phyloP scores from a whole-genome alignment of 2,329 filamentous ascomycete species.

The Stylonectria norvegica region DNA sequence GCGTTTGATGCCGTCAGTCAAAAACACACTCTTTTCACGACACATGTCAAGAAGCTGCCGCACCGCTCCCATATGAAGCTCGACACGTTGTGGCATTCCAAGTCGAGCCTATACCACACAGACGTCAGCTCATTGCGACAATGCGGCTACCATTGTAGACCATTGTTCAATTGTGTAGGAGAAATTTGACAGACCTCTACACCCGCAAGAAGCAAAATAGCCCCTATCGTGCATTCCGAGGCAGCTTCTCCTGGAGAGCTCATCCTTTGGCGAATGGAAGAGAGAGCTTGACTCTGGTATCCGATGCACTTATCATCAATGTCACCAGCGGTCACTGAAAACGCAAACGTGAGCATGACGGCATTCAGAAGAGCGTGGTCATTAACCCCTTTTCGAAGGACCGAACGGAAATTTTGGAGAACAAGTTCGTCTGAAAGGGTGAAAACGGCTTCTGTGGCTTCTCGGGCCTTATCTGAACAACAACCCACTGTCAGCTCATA shows the following conservation, averaged over 20 bases:
- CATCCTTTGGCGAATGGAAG: slow-evolving; percentile 34
- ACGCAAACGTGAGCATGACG: slow-evolving; percentile 37
- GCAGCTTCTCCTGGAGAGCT: slow-evolving; percentile 21
- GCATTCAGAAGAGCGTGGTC: slow-evolving; percentile 39
- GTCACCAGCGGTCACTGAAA: slow-evolving; percentile 23
- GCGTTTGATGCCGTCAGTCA: slow-evolving; percentile 41
- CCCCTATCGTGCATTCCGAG: slow-evolving; percentile 37
- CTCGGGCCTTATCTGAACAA: slow-evolving; percentile 19
- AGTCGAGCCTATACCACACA: slow-evolving; percentile 32
- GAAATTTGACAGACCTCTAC: slow-evolving; percentile 34
- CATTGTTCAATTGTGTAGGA: too few relatives aligned
- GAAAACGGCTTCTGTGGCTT: slow-evolving; percentile 34
- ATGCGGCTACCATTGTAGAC: too few relatives aligned
- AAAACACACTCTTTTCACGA: slow-evolving; percentile 22
- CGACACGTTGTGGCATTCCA: slow-evolving; percentile 34
- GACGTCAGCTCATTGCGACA: slow-evolving; percentile 4
- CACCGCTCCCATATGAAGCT: slow-evolving; percentile 41
- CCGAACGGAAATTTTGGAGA: slow-evolving; percentile 35
- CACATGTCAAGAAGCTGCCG: slow-evolving; percentile 34
- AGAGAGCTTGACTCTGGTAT: slow-evolving; percentile 34
- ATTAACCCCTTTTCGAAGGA: slow-evolving; percentile 32
- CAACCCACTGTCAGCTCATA: background rate
- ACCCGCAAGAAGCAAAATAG: slow-evolving; percentile 41
- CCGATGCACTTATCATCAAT: slow-evolving; percentile 33
- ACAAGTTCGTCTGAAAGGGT: slow-evolving; percentile 35